A percentile compares a stretch with the other conserved stretches of the same genome.
phyloP scores from a whole-genome alignment of 192 early-diverging fungal genomes.

The Backusella psychrophila region DNA sequence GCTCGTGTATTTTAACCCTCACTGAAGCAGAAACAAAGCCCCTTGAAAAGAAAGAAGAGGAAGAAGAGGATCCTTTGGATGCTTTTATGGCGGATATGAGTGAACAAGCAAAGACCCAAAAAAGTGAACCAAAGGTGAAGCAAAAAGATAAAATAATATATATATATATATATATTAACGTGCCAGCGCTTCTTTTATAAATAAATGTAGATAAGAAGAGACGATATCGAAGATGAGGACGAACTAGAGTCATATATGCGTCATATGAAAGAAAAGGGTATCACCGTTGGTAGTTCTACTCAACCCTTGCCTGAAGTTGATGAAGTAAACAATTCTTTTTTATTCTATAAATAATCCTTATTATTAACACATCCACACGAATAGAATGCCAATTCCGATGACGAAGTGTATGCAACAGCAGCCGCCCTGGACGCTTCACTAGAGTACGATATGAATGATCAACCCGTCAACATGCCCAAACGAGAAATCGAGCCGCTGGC shows the following conservation, averaged over 20 bases:
- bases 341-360: slow-evolving; percentile 16
- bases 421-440: slow-evolving; percentile 57
- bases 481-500: slow-evolving; percentile 61
- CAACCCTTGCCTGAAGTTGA: slow-evolving; percentile 34
- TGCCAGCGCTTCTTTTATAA: not conserved
- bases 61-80: slow-evolving; percentile 75
- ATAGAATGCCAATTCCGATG: slow-evolving; percentile 66
- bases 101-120: slow-evolving; percentile 46
- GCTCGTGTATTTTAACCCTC: not conserved
- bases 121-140: slow-evolving; percentile 41
- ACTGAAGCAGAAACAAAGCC: not conserved
- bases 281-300: slow-evolving; percentile 63
- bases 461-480: slow-evolving; percentile 34
- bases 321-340: slow-evolving; percentile 40
- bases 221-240: slow-evolving; percentile 76
- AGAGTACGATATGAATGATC: slow-evolving; percentile 36
- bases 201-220: slow-evolving; percentile 45
- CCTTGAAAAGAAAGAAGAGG: slow-evolving; percentile 11
- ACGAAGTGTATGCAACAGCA: slow-evolving; percentile 83
- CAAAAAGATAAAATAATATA: not conserved
- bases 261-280: slow-evolving; percentile 72
- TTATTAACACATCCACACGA: not conserved
- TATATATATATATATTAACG: too few species aligned
- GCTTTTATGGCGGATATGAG: slow-evolving; percentile 81
- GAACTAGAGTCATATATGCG: slow-evolving; percentile 72